Percentiles rank a stretch among this genome's conserved stretches.
Conservation (phyloP, 331 rosid species). For the Malus hybrid region DNA sequence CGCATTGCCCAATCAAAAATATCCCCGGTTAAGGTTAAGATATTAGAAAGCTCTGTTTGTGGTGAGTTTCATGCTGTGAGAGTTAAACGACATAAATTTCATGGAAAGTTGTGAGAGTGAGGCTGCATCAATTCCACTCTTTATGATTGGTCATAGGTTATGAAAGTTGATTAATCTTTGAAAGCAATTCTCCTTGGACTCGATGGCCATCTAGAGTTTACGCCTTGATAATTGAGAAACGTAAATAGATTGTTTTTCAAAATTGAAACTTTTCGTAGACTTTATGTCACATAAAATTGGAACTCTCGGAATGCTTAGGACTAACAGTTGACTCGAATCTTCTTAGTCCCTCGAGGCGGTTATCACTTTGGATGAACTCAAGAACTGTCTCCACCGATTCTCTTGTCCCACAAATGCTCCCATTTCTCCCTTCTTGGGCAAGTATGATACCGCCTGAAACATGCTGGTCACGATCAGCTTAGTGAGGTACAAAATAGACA, state of each 20-base stretch:
- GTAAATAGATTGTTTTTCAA: rapidly evolving
- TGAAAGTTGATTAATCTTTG: too few relatives aligned
- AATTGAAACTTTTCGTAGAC: rapidly evolving
- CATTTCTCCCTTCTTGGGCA: constrained; percentile 86
- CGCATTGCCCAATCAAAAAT: not conserved
- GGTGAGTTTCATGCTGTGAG: not conserved
- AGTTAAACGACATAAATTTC: too few relatives aligned
- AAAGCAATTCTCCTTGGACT: too few relatives aligned
- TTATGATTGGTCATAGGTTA: too few relatives aligned
- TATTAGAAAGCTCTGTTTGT: not conserved
- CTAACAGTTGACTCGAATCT: constrained; percentile 74
- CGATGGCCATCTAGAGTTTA: too few relatives aligned
- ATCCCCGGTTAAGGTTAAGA: too few relatives aligned
- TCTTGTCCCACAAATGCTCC: constrained; percentile 76
- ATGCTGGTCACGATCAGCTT: constrained; percentile 69
- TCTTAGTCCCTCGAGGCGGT: constrained; percentile 55
- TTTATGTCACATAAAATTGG: too few relatives aligned
- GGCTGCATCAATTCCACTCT: too few relatives aligned
- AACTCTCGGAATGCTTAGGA: too few relatives aligned
- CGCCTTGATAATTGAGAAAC: too few relatives aligned
- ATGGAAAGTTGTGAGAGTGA: too few relatives aligned
- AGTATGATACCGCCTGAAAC: constrained; percentile 97
- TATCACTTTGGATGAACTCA: constrained; percentile 56
- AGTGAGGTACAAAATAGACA: constrained; percentile 31
- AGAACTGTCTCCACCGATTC: constrained; percentile 71